phyloP scores from a whole-genome alignment of 2,329 filamentous ascomycete species.

The Beauveria asiatica region DNA sequence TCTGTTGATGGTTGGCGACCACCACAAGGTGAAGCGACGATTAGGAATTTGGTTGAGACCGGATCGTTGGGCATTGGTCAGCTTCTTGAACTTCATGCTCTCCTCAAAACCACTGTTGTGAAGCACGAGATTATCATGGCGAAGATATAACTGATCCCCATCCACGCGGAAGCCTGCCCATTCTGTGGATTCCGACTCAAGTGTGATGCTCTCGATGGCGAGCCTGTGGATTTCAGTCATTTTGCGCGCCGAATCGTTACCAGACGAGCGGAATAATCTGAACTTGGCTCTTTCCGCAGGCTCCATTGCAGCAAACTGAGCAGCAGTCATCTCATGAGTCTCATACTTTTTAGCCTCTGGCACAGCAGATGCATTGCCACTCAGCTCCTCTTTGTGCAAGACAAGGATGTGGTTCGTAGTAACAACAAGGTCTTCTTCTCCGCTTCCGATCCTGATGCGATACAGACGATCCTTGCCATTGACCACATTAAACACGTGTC shows the following conservation, averaged over 20 bases:
- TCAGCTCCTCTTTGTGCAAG: constrained; percentile 24
- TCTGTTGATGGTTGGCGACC: constrained; percentile 87
- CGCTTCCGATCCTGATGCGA: constrained; percentile 34
- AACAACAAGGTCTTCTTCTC: constrained; percentile 39
- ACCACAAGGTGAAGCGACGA: constrained; percentile 96
- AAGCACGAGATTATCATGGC: constrained; percentile 38
- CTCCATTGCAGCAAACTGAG: constrained; percentile 32
- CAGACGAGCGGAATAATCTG: constrained; percentile 21
- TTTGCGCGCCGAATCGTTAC: no score
- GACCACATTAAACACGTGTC: constrained; percentile 41
- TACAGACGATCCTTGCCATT: constrained; percentile 38
- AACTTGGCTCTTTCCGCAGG: constrained; percentile 27
- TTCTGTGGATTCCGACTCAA: constrained; percentile 33
- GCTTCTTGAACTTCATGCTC: constrained; percentile 95
- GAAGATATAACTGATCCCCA: constrained; percentile 40
- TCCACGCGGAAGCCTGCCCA: constrained; percentile 45
- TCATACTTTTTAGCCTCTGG: constrained; percentile 25
- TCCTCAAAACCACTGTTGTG: constrained; percentile 48
- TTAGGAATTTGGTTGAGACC: constrained; percentile 99
- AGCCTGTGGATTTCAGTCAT: constrained; percentile 25
- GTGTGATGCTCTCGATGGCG: constrained; percentile 30
- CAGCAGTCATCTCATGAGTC: constrained; percentile 37
- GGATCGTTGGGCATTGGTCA: constrained; percentile 92
- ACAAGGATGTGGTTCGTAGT: constrained; percentile 41
- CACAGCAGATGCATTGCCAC: no score